Conservation (phyloP, 2,329 filamentous ascomycete species). For the Ramichloridium luteum region DNA sequence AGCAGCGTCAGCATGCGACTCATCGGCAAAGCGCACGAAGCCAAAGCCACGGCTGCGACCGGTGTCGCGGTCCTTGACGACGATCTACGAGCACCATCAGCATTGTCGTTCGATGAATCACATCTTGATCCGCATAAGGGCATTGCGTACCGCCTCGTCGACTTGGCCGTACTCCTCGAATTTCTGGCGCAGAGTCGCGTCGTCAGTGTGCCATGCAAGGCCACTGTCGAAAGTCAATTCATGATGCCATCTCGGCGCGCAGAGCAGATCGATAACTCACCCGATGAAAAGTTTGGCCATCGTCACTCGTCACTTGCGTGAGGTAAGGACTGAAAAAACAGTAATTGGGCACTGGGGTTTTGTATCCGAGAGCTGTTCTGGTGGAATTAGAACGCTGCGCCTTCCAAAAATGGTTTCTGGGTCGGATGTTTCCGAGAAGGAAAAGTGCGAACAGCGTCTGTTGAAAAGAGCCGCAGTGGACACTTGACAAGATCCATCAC, state of each 20-base stretch:
- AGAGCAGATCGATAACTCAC: slow-evolving; percentile 37
- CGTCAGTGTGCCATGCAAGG: slow-evolving; percentile 97
- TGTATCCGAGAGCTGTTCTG: too few species aligned
- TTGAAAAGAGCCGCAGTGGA: too few species aligned
- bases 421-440: too few species aligned
- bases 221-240: slow-evolving; percentile 46
- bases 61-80: slow-evolving; percentile 95
- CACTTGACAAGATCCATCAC: too few species aligned
- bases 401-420: too few species aligned
- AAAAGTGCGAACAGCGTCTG: too few species aligned
- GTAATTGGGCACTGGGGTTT: too few species aligned
- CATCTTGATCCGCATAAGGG: background rate
- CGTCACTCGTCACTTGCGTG: slow-evolving; percentile 21
- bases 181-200: slow-evolving; percentile 71
- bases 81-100: slow-evolving; percentile 50
- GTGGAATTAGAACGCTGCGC: too few species aligned
- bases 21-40: slow-evolving; percentile 78
- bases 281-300: slow-evolving; percentile 96
- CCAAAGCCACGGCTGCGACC: slow-evolving; percentile 94
- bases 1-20: slow-evolving; percentile 63
- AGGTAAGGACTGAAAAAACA: slow-evolving; percentile 22
- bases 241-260: background rate
- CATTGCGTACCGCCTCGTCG: slow-evolving; percentile 74
- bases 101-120: too few species aligned
- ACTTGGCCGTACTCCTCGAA: slow-evolving; percentile 86